Conservation (phyloP, 1,139 yeast genomes). For the Debaryomyces fabryi region DNA sequence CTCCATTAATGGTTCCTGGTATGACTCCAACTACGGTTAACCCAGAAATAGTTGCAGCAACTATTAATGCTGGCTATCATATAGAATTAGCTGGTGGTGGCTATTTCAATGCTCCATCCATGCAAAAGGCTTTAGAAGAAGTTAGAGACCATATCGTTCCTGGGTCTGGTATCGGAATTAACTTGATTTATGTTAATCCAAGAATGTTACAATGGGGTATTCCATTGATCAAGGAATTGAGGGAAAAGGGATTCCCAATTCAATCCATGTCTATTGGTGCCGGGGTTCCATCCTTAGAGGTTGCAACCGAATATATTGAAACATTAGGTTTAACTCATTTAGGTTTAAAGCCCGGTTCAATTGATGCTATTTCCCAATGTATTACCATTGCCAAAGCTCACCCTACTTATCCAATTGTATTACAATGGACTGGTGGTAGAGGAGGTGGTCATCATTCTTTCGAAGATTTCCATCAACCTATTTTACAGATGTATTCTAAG, state of each 20-base stretch:
- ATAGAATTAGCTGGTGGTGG: constrained; percentile 99
- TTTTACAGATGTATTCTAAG: constrained; percentile 92
- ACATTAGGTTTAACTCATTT: constrained; percentile 90
- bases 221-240: constrained; percentile 85
- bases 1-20: constrained; percentile 98
- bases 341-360: constrained; percentile 97
- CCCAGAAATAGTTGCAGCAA: constrained; percentile 90
- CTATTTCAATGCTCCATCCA: constrained; percentile 71
- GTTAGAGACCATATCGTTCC: constrained; percentile 69
- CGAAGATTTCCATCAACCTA: constrained; percentile 98
- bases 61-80: constrained; percentile 94
- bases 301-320: constrained; percentile 93
- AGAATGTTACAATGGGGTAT: constrained; percentile 99
- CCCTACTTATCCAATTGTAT: constrained; percentile 92
- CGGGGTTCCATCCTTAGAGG: constrained; percentile 98
- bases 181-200: constrained; percentile 94
- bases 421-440: constrained; percentile 99
- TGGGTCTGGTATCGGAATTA: constrained; percentile 88
- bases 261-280: constrained; percentile 98
- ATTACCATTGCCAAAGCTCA: constrained; percentile 92
- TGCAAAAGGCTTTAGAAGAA: constrained; percentile 75
- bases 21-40: constrained; percentile 98
- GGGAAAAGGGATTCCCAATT: constrained; percentile 92
- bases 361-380: constrained; percentile 86
- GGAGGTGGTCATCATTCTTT: constrained; percentile 99